Base-by-base conservation (phyloP, 495 filamentous ascomycete species). In the Xylaria grammica region DNA sequence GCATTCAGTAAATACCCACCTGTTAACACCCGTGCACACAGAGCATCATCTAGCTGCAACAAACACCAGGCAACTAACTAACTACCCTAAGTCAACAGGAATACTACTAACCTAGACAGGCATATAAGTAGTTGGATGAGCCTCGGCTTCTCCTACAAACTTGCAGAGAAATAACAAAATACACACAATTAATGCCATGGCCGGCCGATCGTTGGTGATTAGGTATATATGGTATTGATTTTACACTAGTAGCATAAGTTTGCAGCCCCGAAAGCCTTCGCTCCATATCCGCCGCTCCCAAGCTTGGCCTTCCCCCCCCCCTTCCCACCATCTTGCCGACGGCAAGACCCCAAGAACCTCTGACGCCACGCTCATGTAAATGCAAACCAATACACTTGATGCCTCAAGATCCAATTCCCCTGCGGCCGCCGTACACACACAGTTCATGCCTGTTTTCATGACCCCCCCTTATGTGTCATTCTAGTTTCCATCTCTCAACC, bases 351-450 rank as follows among this genome's bases (percentile, higher is more conserved):
- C 15, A 40, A 55, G 32, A 40, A 58, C 27, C 48, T 32, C 44
- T 36, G 67, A 70, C 70, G 70, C 67, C 70, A 53, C 57, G 70
- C 67, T 68, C 50, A 72, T 68, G 65, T 63, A 68, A 68, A 73
- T 73, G 70, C 66, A 63, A 38, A n/a, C 22, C 50, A 42, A 48
- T 24, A 45, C 40, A 32, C 8, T 20, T 46, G 26, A 46, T 59
- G 40, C 40, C 4, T 17, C 4, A 48, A 40, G 34, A 42, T 29
- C 17, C 42, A n/a, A 46, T 32, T 3, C 26, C 9, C 20, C 9
- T n/a, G 2, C 15, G 40, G 15, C 20, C 53, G 15, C 22, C 30
- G 40, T 50, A n/a, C n/a, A n/a, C 46, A 17, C 20, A 22, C 26
- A 5, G 15, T 46, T 59, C 55, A 15, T 58, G 55, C 40, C 20